Percentiles rank a stretch among this genome's conserved stretches.
These are phyloP conservation scores for Backusella circina DNA, from an alignment of 192 early-diverging fungal species.

Conservation along the genomic window DNA sequence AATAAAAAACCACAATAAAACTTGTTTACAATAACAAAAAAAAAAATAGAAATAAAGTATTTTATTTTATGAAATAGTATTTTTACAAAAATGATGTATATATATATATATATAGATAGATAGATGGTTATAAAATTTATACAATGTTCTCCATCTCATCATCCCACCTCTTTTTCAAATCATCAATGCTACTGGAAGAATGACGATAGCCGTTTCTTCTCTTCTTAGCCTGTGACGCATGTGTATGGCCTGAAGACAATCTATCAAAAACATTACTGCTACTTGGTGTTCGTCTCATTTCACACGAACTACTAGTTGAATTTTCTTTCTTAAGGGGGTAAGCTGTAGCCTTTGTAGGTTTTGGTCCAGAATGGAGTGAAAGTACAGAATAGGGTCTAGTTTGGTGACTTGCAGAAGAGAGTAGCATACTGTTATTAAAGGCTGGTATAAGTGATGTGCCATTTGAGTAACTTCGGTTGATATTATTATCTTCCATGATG, in stretches of 20 bases:
- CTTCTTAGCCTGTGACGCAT: conserved; percentile 7
- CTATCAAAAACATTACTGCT: conserved; percentile 21
- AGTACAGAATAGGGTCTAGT: neutral
- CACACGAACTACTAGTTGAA: neutral
- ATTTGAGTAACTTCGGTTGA: neutral
- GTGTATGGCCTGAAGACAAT: conserved; percentile 19
- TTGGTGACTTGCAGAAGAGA: neutral
- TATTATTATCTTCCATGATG: neutral
- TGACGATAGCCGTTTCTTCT: neutral
- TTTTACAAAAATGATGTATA: conserved; percentile 5
- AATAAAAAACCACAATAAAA: no score
- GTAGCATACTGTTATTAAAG: neutral
- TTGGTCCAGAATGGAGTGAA: neutral
- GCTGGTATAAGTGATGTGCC: conserved; percentile 1
- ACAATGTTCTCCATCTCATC: conserved; percentile 1
- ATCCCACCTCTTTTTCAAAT: neutral
- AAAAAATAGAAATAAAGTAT: neutral
- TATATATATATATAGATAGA: no score
- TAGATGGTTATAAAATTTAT: neutral
- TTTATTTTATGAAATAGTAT: neutral
- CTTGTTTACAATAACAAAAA: neutral
- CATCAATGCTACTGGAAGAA: conserved; percentile 12
- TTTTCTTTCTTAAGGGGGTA: neutral
- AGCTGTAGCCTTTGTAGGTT: neutral
- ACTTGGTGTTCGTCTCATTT: conserved; percentile 2